Percentiles rank a stretch among this genome's conserved stretches.
phyloP scores from a whole-genome alignment of 306 rosid species.

The Prinsepia uniflora region DNA sequence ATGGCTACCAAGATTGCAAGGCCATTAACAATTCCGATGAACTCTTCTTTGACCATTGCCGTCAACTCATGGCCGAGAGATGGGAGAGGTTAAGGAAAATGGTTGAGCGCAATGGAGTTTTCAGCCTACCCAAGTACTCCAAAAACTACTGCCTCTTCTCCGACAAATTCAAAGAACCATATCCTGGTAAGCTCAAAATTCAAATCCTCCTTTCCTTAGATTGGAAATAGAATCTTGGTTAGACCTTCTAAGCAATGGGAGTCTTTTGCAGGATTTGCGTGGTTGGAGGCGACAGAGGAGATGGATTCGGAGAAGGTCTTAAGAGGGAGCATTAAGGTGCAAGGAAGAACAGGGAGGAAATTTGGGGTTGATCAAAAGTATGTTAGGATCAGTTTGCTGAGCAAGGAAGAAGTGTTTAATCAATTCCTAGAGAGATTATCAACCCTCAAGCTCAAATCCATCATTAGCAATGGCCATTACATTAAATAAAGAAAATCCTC shows the following conservation, averaged over 20 bases:
- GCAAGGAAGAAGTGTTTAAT: slow-evolving; percentile 40
- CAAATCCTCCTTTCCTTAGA: neutral
- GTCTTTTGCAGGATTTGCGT: slow-evolving; percentile 48
- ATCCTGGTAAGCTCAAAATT: slow-evolving; percentile 54
- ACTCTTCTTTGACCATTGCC: slow-evolving; percentile 46
- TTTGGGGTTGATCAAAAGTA: slow-evolving; percentile 52
- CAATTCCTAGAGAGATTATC: slow-evolving; percentile 44
- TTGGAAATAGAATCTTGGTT: neutral
- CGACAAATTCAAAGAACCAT: slow-evolving; percentile 38
- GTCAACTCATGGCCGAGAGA: slow-evolving; percentile 43
- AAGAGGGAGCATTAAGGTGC: slow-evolving; percentile 33
- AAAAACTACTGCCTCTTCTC: slow-evolving; percentile 45
- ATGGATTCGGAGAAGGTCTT: slow-evolving; percentile 39
- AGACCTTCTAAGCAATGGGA: neutral
- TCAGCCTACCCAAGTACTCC: slow-evolving; percentile 40
- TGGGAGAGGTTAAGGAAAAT: slow-evolving; percentile 56
- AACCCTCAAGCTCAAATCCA: slow-evolving; percentile 15
- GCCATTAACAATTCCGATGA: slow-evolving; percentile 27
- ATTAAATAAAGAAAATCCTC: neutral
- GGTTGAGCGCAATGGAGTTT: slow-evolving; percentile 26
- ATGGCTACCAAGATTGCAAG: slow-evolving; percentile 41
- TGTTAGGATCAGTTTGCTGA: slow-evolving; percentile 52
- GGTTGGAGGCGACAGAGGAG: slow-evolving; percentile 60
- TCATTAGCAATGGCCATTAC: slow-evolving; percentile 14
- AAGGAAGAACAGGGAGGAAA: slow-evolving; percentile 47